Conservation (phyloP, 768 basidiomycete genomes). For the Lactarius pseudohatsudake region DNA sequence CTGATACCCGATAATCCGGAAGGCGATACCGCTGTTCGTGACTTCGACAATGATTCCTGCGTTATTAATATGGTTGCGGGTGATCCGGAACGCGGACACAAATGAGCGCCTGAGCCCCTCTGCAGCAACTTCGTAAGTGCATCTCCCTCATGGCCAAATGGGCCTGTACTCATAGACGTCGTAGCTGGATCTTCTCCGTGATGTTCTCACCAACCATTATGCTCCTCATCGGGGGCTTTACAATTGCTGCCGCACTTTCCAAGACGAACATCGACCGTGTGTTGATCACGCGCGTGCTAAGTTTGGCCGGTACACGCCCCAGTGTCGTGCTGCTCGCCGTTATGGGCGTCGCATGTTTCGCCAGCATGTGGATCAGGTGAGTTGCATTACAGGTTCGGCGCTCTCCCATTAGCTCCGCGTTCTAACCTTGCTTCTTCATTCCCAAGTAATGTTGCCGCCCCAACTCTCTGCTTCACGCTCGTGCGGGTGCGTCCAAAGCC, state of each 20-base stretch:
- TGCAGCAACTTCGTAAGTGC: constrained; percentile 78
- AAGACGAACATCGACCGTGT: constrained; percentile 95
- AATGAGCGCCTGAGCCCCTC: constrained; percentile 51
- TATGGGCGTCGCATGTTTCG: constrained; percentile 96
- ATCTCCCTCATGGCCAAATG: background rate
- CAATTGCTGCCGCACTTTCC: constrained; percentile 92
- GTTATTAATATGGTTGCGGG: constrained; percentile 79
- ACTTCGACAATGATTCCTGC: constrained; percentile 90
- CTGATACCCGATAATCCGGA: constrained; percentile 8
- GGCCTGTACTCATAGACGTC: constrained; percentile 16
- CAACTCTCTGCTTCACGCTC: constrained; percentile 93
- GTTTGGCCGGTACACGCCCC: constrained; percentile 86
- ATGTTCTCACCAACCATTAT: constrained; percentile 99
- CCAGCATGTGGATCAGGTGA: constrained; percentile 98
- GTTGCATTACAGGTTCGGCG: constrained; percentile 8
- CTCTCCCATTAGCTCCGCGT: background rate
- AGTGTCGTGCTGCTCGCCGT: constrained; percentile 86
- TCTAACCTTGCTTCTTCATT: constrained; percentile 2
- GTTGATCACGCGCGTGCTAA: constrained; percentile 85
- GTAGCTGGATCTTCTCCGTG: constrained; percentile 83
- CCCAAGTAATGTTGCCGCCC: constrained; percentile 90
- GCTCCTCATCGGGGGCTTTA: constrained; percentile 97
- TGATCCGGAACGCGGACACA: constrained; percentile 63
- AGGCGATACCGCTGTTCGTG: constrained; percentile 98
- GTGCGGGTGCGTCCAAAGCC: constrained; percentile 65